Evolutionary conservation across 257 asterid species (phyloP).

Genomic region (Ajuga chamaepitys): DNA sequence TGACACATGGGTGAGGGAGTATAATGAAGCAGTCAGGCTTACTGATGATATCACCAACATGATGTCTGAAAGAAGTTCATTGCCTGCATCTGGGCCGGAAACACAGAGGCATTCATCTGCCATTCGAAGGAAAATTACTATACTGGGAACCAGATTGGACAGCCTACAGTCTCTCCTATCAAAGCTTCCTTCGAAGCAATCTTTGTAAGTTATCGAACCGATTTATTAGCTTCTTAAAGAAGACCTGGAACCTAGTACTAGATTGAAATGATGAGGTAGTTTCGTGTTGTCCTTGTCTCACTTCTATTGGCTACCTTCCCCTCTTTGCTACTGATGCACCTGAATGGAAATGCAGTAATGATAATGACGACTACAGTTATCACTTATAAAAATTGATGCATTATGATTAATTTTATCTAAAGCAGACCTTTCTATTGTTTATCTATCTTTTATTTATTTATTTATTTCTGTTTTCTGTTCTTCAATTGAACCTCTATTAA

Average conservation of each 20-base stretch:
- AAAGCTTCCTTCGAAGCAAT: conserved; percentile 57
- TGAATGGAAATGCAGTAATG: neutral
- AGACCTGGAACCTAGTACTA: neutral
- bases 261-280: neutral
- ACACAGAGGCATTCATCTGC: conserved; percentile 83
- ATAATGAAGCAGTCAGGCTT: conserved; percentile 80
- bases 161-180: conserved; percentile 56
- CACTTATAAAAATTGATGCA: neutral
- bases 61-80: conserved; percentile 77
- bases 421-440: neutral
- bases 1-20: conserved; percentile 91
- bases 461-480: neutral
- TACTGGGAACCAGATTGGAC: conserved; percentile 77
- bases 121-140: conserved; percentile 87
- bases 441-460: neutral
- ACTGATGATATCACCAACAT: conserved; percentile 77
- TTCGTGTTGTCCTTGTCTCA: neutral
- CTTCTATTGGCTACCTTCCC: neutral
- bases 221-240: too few species aligned
- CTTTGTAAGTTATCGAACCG: conserved; percentile 44
- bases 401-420: neutral
- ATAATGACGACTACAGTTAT: neutral
- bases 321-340: neutral
- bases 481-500: neutral
- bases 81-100: conserved; percentile 69